These are phyloP conservation scores for Salix purpurea DNA, from an alignment of 345 rosid genomes.

Conservation along the genomic window DNA sequence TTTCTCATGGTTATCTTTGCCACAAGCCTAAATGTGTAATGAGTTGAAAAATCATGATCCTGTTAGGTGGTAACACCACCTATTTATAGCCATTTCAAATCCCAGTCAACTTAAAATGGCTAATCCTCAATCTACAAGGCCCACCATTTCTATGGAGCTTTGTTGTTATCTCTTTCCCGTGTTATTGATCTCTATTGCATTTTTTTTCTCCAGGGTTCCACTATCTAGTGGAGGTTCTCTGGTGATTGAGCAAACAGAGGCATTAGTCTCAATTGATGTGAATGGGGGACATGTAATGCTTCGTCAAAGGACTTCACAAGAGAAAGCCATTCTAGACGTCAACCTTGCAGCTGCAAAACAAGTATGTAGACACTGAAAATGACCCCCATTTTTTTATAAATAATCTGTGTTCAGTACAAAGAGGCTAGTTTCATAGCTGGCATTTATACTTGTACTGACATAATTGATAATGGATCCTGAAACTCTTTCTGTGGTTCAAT, in stretches of 20 bases:
- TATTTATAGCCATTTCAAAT: background rate
- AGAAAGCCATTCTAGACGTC: slow-evolving; percentile 86
- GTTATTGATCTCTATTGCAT: slow-evolving; percentile 8
- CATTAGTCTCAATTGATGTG: slow-evolving; percentile 94
- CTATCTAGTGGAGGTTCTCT: slow-evolving; percentile 88
- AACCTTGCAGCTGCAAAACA: slow-evolving; percentile 91
- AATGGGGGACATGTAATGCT: slow-evolving; percentile 97
- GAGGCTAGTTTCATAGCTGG: background rate
- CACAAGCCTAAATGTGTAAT: background rate
- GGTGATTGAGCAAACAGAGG: slow-evolving; percentile 98
- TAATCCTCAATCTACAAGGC: background rate
- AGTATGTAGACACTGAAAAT: slow-evolving; percentile 39
- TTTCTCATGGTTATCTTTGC: too few relatives aligned
- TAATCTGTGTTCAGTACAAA: background rate
- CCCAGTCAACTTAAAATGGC: too few relatives aligned
- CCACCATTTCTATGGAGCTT: background rate
- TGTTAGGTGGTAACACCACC: background rate
- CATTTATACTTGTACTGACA: background rate
- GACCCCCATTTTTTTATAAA: slow-evolving; percentile 3
- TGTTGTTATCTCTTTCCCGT: background rate
- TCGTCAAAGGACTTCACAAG: slow-evolving; percentile 84
- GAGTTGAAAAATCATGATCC: background rate
- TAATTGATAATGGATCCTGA: background rate
- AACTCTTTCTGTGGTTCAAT: background rate
- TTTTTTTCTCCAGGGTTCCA: slow-evolving; percentile 57